A percentile compares a stretch with the other conserved stretches of the same genome.
Conservation (phyloP, 306 rosid species). For the Gastrolobium bilobum region DNA sequence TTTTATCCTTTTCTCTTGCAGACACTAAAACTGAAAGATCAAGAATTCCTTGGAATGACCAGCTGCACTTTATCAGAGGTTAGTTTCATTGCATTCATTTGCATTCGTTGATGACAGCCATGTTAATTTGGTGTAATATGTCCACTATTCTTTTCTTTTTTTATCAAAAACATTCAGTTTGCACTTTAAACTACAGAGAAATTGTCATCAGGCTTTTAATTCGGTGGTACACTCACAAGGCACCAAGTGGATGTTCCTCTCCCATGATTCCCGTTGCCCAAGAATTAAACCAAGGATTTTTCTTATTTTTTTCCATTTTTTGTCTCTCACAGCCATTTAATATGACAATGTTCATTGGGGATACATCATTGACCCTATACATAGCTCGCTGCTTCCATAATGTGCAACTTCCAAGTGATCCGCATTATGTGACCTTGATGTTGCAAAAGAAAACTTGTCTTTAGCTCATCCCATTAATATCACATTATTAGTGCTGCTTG, state of each 20-base stretch:
- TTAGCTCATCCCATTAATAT: neutral
- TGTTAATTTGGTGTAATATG: conserved; percentile 19
- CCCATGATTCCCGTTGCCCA: neutral
- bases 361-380: neutral
- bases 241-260: neutral
- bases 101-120: neutral
- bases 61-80: conserved; percentile 86
- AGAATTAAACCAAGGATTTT: neutral
- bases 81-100: conserved; percentile 29
- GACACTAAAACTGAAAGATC: conserved; percentile 74
- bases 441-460: neutral
- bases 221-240: neutral
- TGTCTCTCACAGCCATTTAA: neutral
- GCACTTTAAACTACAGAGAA: neutral
- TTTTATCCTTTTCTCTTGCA: conserved; percentile 48
- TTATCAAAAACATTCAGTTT: neutral
- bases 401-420: conserved; percentile 23
- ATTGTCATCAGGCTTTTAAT: neutral
- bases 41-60: conserved; percentile 87
- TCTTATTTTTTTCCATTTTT: neutral
- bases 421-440: neutral
- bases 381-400: neutral
- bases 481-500: neutral
- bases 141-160: neutral
- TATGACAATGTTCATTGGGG: neutral